These are phyloP conservation scores for Senna tora DNA, from an alignment of 306 rosid genomes.

Conservation along the genomic window DNA sequence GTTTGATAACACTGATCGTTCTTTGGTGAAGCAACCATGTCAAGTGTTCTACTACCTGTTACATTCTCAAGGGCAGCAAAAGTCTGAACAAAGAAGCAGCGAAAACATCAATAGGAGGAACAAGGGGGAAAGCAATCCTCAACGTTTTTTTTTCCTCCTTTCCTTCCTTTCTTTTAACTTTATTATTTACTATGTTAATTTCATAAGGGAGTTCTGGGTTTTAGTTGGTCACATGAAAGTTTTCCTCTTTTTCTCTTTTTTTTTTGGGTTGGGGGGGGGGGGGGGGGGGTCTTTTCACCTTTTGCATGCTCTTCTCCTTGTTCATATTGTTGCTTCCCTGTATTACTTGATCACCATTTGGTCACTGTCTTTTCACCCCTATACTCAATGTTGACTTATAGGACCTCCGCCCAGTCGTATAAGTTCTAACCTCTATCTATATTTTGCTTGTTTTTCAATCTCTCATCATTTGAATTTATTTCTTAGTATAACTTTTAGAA, in stretches of 20 bases:
- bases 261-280: no score
- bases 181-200: slow-evolving; percentile 33
- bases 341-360: no score
- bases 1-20: slow-evolving; percentile 39
- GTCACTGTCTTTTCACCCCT: no score
- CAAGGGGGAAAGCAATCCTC: slow-evolving; percentile 26
- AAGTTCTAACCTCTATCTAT: no score
- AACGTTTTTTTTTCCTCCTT: neutral
- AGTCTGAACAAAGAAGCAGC: slow-evolving; percentile 36
- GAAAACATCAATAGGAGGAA: slow-evolving; percentile 14
- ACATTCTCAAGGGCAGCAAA: slow-evolving; percentile 23
- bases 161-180: neutral
- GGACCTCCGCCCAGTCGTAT: no score
- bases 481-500: no score
- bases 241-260: neutral
- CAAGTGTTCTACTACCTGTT: slow-evolving; percentile 36
- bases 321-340: no score
- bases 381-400: no score
- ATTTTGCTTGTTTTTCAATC: no score
- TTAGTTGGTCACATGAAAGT: slow-evolving; percentile 25
- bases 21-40: slow-evolving; percentile 34
- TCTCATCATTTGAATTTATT: no score
- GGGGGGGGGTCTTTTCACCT: no score
- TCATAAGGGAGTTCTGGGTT: slow-evolving; percentile 37
- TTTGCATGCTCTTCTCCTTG: no score